Evolutionary conservation across 495 filamentous ascomycete genomes (phyloP).

Genomic region (Annulohypoxylon maeteangense): DNA sequence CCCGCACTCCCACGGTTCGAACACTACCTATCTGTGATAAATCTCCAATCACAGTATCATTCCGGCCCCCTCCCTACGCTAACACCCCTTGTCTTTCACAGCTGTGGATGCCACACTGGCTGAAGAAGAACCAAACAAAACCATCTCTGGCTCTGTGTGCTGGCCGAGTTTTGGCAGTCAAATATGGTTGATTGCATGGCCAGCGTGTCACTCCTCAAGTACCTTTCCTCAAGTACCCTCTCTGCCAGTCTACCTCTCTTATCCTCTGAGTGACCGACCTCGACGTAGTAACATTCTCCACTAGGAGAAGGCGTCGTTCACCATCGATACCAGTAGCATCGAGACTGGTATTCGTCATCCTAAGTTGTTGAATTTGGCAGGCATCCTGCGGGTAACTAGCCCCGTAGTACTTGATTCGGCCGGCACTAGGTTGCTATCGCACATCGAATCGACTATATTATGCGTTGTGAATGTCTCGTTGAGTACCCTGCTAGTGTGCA

Average conservation of each 20-base stretch:
- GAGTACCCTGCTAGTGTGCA: slow-evolving; percentile 27
- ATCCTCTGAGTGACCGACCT: slow-evolving; percentile 20
- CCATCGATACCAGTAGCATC: slow-evolving; percentile 1
- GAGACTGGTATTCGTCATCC: slow-evolving; percentile 33
- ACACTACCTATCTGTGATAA: slow-evolving; percentile 18
- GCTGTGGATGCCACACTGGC: slow-evolving; percentile 37
- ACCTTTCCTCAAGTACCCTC: neutral
- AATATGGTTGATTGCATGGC: slow-evolving; percentile 39
- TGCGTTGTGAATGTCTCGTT: slow-evolving; percentile 42
- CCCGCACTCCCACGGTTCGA: slow-evolving; percentile 19
- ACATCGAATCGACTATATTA: slow-evolving; percentile 21
- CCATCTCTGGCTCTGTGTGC: slow-evolving; percentile 36
- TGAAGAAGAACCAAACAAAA: slow-evolving; percentile 33
- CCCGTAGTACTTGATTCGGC: slow-evolving; percentile 36
- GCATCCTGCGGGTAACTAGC: slow-evolving; percentile 27
- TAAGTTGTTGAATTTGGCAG: slow-evolving; percentile 30
- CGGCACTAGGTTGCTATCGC: slow-evolving; percentile 32
- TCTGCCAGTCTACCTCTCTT: neutral
- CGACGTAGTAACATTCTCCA: slow-evolving; percentile 31
- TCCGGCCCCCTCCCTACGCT: slow-evolving; percentile 35
- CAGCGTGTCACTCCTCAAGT: slow-evolving; percentile 30
- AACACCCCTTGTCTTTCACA: slow-evolving; percentile 36
- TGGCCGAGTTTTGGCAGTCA: slow-evolving; percentile 30
- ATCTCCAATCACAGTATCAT: slow-evolving; percentile 32
- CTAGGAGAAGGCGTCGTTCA: slow-evolving; percentile 18